A percentile compares a stretch with the other conserved stretches of the same genome.
Conservation (phyloP, 2,329 filamentous ascomycete genomes). For the Exophiala sideris region DNA sequence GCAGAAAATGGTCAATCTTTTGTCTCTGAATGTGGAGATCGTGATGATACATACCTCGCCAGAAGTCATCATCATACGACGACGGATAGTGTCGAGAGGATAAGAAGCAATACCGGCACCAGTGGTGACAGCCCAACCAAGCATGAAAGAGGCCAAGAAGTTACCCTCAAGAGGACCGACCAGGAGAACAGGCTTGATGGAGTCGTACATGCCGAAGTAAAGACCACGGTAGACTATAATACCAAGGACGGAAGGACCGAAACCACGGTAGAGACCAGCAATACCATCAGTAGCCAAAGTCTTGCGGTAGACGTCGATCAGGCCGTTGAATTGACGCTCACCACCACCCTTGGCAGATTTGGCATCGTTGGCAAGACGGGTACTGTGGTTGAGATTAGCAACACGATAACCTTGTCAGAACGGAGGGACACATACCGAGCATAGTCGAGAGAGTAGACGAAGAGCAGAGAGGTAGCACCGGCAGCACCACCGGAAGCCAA, state of each 20-base stretch:
- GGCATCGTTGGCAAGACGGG: conserved; percentile 99
- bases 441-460: conserved; percentile 99
- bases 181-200: conserved; percentile 97
- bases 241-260: conserved; percentile 98
- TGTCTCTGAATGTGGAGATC: background rate
- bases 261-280: conserved; percentile 99
- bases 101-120: conserved; percentile 99
- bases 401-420: background rate
- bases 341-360: conserved; percentile 89
- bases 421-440: conserved; percentile 52
- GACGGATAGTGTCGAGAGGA: conserved; percentile 99
- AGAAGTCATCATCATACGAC: conserved; percentile 99
- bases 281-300: conserved; percentile 98
- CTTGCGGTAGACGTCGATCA: conserved; percentile 99
- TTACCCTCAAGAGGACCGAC: conserved; percentile 88
- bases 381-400: conserved; percentile 53
- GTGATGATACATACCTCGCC: conserved; percentile 55
- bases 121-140: conserved; percentile 99
- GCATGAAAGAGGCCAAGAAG: conserved; percentile 98
- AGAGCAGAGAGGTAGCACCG: conserved; percentile 98
- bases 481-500: conserved; percentile 99
- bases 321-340: conserved; percentile 99
- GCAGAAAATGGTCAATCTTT: conserved; percentile 30
- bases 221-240: conserved; percentile 99
- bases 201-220: conserved; percentile 99